Base-by-base conservation (phyloP, 345 rosid species). In the Ailanthus altissimus region DNA sequence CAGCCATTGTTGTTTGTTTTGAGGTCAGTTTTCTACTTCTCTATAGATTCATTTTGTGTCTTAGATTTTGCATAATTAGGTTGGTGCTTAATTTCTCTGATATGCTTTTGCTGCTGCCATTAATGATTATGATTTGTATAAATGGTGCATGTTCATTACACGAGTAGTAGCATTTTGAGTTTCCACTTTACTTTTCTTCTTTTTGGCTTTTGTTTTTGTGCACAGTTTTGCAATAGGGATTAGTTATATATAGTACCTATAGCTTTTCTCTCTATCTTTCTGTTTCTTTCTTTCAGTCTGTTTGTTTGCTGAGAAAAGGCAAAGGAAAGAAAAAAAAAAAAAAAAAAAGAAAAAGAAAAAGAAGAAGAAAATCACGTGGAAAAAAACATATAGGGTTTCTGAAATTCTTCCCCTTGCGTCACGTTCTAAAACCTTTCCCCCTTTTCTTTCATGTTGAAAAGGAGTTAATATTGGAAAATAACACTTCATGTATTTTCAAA, bases 21-120 rank as follows among this genome's bases (percentile, higher is more conserved):
- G 28, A 78, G 86, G 83, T 80, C 32, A 78, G 82, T 75, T 69
- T 32, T 78, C 12, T 7, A 23, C 72, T 21, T 6, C 47, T 65
- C 14, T 8, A 2, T 18, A 25, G 18, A 12, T 38, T 6, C 28
- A 20, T 63, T 6, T n/a, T 26, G 12, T 5, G 2, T 50, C 53
- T 70, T 28, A 53, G 25, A 50, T 69, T 18, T 28, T 51, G 73
- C 26, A 18, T 3, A 18, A n/a, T n/a, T n/a, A 4, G 12, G 28
- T 59, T 58, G 57, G 18, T 38, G 40, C 8, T 72, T n/a, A n/a
- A n/a, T n/a, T 16, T 9, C 60, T 28, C 36, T 8, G 9, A 2
- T 63, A 16, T 38, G 66, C 66, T 61, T 16, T 16, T 8, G n/a
- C 59, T 56, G 59, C 59, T 8, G 25, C 9, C 10, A 9, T 8